Evolutionary conservation across 305 asterid genomes (phyloP).

Genomic region (Fraxinus ornus): DNA sequence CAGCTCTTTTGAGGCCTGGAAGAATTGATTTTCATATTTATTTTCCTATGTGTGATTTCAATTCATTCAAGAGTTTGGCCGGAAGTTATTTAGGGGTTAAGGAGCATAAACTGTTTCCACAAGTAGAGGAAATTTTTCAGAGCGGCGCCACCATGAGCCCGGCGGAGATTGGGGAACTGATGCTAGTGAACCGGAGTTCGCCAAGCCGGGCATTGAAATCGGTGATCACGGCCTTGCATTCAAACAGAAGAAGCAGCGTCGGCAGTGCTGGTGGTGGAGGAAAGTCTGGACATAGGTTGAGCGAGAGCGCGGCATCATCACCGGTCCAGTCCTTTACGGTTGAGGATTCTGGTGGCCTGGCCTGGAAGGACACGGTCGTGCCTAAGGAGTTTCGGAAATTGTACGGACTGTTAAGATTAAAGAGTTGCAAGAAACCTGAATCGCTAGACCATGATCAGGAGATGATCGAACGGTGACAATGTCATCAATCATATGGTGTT

Average conservation of each 20-base stretch:
- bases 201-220: slow-evolving; percentile 74
- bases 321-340: slow-evolving; percentile 20
- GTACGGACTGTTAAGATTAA: slow-evolving; percentile 52
- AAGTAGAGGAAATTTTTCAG: slow-evolving; percentile 53
- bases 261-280: not conserved
- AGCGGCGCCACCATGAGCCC: slow-evolving; percentile 53
- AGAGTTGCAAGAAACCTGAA: slow-evolving; percentile 43
- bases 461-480: slow-evolving; percentile 39
- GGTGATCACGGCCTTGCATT: slow-evolving; percentile 57
- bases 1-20: slow-evolving; percentile 66
- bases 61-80: slow-evolving; percentile 51
- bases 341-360: slow-evolving; percentile 35
- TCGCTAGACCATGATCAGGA: slow-evolving; percentile 38
- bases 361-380: slow-evolving; percentile 49
- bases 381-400: slow-evolving; percentile 57
- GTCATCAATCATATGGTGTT: not conserved
- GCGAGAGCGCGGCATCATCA: slow-evolving; percentile 32
- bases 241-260: slow-evolving; percentile 16
- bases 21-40: slow-evolving; percentile 69
- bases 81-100: slow-evolving; percentile 45
- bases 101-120: slow-evolving; percentile 51
- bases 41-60: slow-evolving; percentile 64
- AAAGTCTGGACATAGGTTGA: slow-evolving; percentile 8
- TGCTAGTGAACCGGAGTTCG: slow-evolving; percentile 63
- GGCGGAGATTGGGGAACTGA: slow-evolving; percentile 69